phyloP scores from a whole-genome alignment of 2,329 filamentous ascomycete species.

The Cercospora berteroae region DNA sequence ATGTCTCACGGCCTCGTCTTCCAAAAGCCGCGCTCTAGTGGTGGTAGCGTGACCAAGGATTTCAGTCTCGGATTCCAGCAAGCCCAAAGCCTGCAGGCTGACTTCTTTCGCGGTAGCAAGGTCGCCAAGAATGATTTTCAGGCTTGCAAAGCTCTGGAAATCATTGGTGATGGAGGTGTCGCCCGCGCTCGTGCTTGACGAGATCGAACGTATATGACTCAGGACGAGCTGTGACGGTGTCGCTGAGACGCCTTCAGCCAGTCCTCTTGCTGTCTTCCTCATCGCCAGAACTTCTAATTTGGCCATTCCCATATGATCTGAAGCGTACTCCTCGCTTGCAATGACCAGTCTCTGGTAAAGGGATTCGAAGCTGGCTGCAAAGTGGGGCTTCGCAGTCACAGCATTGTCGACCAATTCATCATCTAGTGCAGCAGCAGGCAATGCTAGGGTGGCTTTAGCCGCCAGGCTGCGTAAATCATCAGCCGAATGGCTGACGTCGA shows the following conservation, averaged over 20 bases:
- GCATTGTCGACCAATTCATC: conserved; percentile 14
- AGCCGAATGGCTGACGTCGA: conserved; percentile 18
- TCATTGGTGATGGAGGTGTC: neutral
- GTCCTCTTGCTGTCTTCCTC: conserved; percentile 8
- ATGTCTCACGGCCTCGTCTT: conserved; percentile 33
- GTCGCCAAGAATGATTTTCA: conserved; percentile 6
- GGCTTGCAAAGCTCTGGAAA: neutral
- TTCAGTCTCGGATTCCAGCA: conserved; percentile 43
- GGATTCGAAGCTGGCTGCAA: conserved; percentile 47
- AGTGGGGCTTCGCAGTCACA: conserved; percentile 41
- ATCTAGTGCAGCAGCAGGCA: conserved; percentile 13
- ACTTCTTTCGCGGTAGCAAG: conserved; percentile 36
- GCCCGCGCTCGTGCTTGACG: neutral
- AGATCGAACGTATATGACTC: conserved; percentile 14
- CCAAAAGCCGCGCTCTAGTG: conserved; percentile 38
- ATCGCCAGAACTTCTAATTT: conserved; percentile 22
- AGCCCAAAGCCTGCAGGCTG: conserved; percentile 41
- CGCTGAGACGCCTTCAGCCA: neutral
- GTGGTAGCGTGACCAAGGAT: conserved; percentile 40
- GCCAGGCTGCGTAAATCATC: conserved; percentile 23
- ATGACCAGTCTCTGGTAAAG: conserved; percentile 41
- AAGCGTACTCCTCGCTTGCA: neutral
- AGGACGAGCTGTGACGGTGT: neutral
- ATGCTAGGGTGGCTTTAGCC: conserved; percentile 19
- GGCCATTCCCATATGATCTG: neutral